A percentile compares a stretch with the other conserved stretches of the same genome.
These are phyloP conservation scores for Vaccinium vitisidaea DNA, from an alignment of 148 eudicot species.

Conservation along the genomic window DNA sequence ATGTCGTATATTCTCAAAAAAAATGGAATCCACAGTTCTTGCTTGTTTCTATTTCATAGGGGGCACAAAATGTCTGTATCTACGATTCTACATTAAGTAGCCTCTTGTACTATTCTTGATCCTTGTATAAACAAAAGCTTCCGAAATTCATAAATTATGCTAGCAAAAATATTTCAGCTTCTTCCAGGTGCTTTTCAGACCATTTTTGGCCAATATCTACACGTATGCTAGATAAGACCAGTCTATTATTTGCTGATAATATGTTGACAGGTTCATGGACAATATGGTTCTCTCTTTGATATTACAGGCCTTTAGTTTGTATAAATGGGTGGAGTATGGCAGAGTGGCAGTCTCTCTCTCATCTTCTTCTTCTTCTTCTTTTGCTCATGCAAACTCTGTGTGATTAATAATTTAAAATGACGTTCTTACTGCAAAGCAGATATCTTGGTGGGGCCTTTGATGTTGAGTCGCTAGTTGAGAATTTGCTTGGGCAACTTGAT, in stretches of 20 bases:
- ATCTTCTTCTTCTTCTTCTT: background rate
- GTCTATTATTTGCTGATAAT: background rate
- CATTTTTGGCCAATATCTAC: background rate
- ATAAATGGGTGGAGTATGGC: background rate
- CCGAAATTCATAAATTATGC: background rate
- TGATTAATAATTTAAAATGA: background rate
- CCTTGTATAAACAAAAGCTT: background rate
- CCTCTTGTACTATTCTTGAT: background rate
- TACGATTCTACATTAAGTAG: background rate
- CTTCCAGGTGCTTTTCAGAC: background rate
- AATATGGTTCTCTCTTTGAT: background rate
- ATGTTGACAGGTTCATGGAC: background rate
- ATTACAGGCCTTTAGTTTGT: background rate
- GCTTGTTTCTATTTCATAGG: background rate
- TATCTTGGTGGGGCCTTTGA: constrained; percentile 79
- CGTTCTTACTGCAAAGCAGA: constrained; percentile 26
- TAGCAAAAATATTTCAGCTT: background rate
- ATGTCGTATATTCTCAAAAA: background rate
- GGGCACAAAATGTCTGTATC: background rate
- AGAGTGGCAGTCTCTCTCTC: background rate
- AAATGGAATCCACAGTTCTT: background rate
- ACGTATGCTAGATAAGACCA: background rate
- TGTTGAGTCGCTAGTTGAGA: constrained; percentile 73
- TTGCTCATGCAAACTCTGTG: background rate
- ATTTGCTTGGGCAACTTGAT: constrained; percentile 69